phyloP scores from a whole-genome alignment of 139 green algal genomes.

The Dunaliella primolecta region DNA sequence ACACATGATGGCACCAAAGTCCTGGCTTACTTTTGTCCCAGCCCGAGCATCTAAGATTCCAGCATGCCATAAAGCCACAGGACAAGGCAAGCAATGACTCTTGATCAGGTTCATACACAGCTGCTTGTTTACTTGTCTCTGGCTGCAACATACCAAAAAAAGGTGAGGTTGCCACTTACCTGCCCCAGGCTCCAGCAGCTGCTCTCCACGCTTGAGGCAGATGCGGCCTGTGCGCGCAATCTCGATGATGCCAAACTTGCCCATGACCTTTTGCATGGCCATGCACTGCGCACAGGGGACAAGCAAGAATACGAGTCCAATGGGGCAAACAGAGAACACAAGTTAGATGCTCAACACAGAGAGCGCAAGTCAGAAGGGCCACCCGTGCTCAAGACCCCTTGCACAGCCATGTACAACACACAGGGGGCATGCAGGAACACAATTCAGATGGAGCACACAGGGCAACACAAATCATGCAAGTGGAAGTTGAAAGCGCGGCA shows the following conservation, averaged over 20 bases:
- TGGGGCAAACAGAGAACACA: neutral
- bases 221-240: slow-evolving; percentile 91
- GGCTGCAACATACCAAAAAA: no score
- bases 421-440: neutral
- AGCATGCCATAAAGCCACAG: no score
- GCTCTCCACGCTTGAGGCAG: slow-evolving; percentile 74
- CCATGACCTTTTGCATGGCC: slow-evolving; percentile 66
- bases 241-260: slow-evolving; percentile 80
- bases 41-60: no score
- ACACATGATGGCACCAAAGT: no score
- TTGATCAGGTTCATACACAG: no score
- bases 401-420: slow-evolving; percentile 63
- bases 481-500: no score
- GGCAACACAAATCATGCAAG: slow-evolving; percentile 8
- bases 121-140: no score
- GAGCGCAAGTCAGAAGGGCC: no score
- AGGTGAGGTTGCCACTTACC: neutral
- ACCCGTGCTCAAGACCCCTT: slow-evolving; percentile 70
- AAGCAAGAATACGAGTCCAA: neutral
- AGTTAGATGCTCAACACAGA: no score
- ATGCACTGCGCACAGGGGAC: slow-evolving; percentile 44
- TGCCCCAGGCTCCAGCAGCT: slow-evolving; percentile 49
- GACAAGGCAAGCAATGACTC: no score
- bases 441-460: neutral
- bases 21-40: no score